phyloP scores from a whole-genome alignment of 2,329 filamentous ascomycete species.

The Colletotrichum australisinense region DNA sequence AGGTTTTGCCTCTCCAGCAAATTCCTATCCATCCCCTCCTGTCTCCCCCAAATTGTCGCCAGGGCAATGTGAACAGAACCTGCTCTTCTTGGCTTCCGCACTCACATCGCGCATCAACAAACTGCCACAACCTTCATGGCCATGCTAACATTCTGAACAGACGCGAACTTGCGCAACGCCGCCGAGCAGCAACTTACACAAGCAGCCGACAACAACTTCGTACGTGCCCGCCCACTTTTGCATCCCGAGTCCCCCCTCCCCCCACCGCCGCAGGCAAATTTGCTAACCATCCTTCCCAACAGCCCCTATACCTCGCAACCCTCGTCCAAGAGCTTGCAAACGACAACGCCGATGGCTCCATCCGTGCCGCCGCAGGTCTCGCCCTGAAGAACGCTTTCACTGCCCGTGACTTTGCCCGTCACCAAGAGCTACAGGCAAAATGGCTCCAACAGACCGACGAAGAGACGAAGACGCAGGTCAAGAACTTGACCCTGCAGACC shows the following conservation, averaged over 20 bases:
- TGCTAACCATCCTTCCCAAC: conserved; percentile 43
- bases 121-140: conserved; percentile 7
- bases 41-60: conserved; percentile 10
- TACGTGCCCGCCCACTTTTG: conserved; percentile 59
- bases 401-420: conserved; percentile 86
- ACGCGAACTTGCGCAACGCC: conserved; percentile 88
- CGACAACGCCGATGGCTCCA: conserved; percentile 83
- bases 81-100: conserved; percentile 20
- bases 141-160: conserved; percentile 60
- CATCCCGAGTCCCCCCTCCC: conserved; percentile 32
- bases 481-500: conserved; percentile 90
- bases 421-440: conserved; percentile 92
- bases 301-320: conserved; percentile 93
- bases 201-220: conserved; percentile 95
- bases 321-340: conserved; percentile 96
- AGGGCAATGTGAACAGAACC: conserved; percentile 14
- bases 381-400: conserved; percentile 99
- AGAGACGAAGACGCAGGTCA: conserved; percentile 87
- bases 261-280: conserved; percentile 24
- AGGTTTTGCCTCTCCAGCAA: conserved; percentile 18
- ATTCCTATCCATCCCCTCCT: conserved; percentile 1
- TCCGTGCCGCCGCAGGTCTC: conserved; percentile 93
- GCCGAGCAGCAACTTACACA: conserved; percentile 95
- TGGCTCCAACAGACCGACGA: conserved; percentile 88
- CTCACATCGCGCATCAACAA: conserved; percentile 21